phyloP scores from a whole-genome alignment of 768 basidiomycete genomes.

The Wakefieldia striispora region DNA sequence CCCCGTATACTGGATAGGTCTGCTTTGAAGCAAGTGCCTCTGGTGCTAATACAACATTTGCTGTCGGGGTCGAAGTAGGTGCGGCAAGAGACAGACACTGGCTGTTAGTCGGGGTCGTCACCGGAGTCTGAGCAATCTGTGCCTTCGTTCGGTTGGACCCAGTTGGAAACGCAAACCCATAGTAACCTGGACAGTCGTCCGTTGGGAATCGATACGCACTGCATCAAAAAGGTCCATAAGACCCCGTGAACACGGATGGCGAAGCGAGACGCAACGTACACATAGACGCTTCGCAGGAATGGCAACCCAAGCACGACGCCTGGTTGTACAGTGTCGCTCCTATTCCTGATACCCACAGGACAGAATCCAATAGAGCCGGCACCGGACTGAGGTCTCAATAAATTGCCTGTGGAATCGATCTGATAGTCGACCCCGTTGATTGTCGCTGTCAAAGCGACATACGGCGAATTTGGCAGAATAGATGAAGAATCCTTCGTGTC shows the following conservation, averaged over 20 bases:
- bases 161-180: no score
- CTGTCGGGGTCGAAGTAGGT: no score
- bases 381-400: slow-evolving; percentile 12
- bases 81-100: no score
- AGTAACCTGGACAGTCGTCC: no score
- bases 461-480: slow-evolving; percentile 12
- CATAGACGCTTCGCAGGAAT: slow-evolving; percentile 31
- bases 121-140: no score
- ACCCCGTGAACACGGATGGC: neutral
- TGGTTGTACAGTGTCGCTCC: slow-evolving; percentile 10
- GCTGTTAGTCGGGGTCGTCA: no score
- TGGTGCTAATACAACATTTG: no score
- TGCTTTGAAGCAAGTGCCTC: no score
- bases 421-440: slow-evolving; percentile 34
- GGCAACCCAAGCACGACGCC: slow-evolving; percentile 23
- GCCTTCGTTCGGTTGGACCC: no score
- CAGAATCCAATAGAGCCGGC: slow-evolving; percentile 3
- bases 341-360: slow-evolving; percentile 22
- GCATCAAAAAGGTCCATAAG: no score
- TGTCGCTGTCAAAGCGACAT: slow-evolving; percentile 24
- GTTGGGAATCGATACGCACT: slow-evolving; percentile 21
- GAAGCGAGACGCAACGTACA: slow-evolving; percentile 15
- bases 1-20: no score
- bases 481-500: neutral
- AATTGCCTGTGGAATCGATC: slow-evolving; percentile 24